A percentile compares a stretch with the other conserved stretches of the same genome.
Evolutionary conservation across 2,329 filamentous ascomycete genomes (phyloP).

Genomic region (Macrophomina phaseolina): DNA sequence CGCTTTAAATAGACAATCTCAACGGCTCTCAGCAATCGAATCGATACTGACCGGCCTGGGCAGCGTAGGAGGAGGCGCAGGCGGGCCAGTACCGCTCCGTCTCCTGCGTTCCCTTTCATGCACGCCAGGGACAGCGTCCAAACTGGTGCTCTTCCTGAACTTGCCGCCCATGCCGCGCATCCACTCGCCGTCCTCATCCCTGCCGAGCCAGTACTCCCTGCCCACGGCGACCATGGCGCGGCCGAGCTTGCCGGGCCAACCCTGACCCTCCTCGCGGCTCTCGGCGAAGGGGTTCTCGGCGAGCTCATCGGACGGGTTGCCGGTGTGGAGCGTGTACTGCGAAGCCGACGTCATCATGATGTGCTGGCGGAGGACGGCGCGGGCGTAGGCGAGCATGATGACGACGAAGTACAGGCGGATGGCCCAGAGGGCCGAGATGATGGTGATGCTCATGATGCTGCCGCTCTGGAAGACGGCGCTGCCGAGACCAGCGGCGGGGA

Average conservation of each 20-base stretch:
- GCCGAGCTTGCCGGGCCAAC: conserved; percentile 80
- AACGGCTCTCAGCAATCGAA: conserved; percentile 6
- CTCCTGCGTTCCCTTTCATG: conserved; percentile 65
- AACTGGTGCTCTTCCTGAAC: conserved; percentile 56
- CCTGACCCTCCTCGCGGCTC: conserved; percentile 74
- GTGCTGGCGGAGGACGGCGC: conserved; percentile 75
- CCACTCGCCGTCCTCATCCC: conserved; percentile 70
- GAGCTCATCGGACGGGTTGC: conserved; percentile 41
- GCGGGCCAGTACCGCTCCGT: conserved; percentile 65
- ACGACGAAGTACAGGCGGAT: conserved; percentile 83
- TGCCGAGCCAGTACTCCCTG: conserved; percentile 80
- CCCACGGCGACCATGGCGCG: conserved; percentile 77
- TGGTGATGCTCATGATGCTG: conserved; percentile 75
- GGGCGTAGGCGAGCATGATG: conserved; percentile 81
- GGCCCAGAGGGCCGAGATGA: conserved; percentile 75
- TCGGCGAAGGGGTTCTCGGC: conserved; percentile 73
- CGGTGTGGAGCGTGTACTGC: conserved; percentile 29
- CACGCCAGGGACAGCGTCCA: conserved; percentile 50
- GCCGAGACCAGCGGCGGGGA: conserved; percentile 57
- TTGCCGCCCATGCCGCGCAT: conserved; percentile 66
- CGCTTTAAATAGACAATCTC: not conserved
- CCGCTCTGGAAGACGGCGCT: conserved; percentile 70
- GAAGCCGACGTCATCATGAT: conserved; percentile 51
- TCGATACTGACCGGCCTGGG: conserved; percentile 19
- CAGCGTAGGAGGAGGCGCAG: conserved; percentile 40